Conservation (phyloP, 352 stramenopile genomes). For the Pythium apleroticum region DNA sequence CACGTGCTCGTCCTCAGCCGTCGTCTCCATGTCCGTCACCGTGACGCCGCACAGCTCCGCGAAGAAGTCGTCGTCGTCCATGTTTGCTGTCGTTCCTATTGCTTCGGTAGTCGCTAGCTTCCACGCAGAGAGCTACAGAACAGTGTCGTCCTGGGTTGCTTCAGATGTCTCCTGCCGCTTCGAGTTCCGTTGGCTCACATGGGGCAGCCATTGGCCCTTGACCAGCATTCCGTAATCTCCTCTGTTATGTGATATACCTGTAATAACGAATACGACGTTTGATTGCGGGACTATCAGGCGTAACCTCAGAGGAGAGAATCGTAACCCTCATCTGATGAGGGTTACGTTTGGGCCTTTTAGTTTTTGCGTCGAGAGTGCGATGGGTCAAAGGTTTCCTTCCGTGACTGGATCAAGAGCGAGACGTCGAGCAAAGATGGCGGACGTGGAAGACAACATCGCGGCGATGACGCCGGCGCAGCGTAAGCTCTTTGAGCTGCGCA, state of each 20-base stretch:
- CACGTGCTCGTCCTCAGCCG: constrained; percentile 38
- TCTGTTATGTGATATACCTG: constrained; percentile 8
- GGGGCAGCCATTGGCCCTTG: constrained; percentile 5
- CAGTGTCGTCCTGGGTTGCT: neutral
- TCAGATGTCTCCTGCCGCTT: constrained; percentile 14
- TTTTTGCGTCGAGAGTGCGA: constrained; percentile 6
- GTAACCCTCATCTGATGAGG: constrained; percentile 3
- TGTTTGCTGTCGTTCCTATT: constrained; percentile 14
- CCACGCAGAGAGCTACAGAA: neutral
- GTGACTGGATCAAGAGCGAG: constrained; percentile 1
- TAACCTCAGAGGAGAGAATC: too few species aligned
- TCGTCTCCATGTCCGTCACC: constrained; percentile 38
- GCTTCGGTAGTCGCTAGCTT: constrained; percentile 1
- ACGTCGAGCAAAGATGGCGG: constrained; percentile 24
- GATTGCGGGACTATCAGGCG: constrained; percentile 8
- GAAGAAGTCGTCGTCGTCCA: constrained; percentile 56
- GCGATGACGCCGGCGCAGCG: constrained; percentile 73
- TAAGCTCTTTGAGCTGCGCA: constrained; percentile 85
- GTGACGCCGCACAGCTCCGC: constrained; percentile 61
- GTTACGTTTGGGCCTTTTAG: constrained; percentile 6
- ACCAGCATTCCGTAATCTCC: constrained; percentile 26
- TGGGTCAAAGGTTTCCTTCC: neutral
- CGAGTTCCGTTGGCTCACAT: constrained; percentile 22
- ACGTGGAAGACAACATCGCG: constrained; percentile 43
- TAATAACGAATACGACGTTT: constrained; percentile 11